A percentile compares a stretch with the other conserved stretches of the same genome.
These are phyloP conservation scores for Solanum chaucha DNA, from an alignment of 257 asterid genomes.

Conservation along the genomic window DNA sequence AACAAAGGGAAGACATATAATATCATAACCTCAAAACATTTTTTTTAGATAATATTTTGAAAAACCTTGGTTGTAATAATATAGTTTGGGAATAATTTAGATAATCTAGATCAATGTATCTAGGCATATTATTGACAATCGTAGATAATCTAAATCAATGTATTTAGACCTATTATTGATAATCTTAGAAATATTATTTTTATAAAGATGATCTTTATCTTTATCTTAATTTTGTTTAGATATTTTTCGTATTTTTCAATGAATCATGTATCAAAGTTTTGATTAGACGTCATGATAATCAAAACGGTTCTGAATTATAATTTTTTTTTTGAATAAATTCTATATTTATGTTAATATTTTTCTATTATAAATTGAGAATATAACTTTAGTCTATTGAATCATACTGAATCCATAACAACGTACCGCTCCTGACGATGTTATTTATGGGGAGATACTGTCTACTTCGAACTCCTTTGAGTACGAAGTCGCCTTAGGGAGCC, in stretches of 20 bases:
- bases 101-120: neutral
- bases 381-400: neutral
- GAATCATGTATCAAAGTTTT: neutral
- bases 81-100: neutral
- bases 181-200: neutral
- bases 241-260: neutral
- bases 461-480: neutral
- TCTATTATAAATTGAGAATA: neutral
- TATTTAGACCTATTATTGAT: neutral
- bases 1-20: too few species aligned
- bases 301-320: neutral
- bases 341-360: neutral
- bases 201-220: neutral
- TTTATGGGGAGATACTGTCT: neutral
- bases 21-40: neutral
- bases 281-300: neutral
- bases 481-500: too few species aligned
- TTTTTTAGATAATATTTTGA: neutral
- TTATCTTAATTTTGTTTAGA: neutral
- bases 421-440: neutral
- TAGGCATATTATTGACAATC: neutral
- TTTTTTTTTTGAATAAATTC: neutral
- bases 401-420: neutral
- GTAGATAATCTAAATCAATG: neutral
- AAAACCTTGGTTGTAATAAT: neutral